Base-by-base conservation (phyloP, 2,329 filamentous ascomycete genomes). In the Didymella pinodella region DNA sequence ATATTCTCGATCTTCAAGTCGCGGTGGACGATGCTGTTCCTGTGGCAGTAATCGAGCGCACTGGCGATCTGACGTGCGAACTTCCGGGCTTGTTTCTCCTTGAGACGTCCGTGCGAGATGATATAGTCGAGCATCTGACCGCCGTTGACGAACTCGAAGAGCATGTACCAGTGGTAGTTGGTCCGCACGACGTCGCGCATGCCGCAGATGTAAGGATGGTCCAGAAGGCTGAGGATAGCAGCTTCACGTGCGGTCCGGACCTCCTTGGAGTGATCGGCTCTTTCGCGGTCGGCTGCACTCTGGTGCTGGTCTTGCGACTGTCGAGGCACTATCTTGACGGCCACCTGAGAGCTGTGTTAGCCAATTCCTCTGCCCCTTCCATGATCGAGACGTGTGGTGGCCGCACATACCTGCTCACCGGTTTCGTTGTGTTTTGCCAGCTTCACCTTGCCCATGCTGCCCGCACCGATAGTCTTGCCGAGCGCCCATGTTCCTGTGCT, bases 41-140 rank as follows among this genome's bases (percentile, higher is more conserved):
- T 88, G 77, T 99, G 95, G 75, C 93, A 97, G 79, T 98, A 99
- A 77, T 99, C 95, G 57, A 99, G 83, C 31, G 95, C 93, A 74
- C 94, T 97, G 32, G 94, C 93, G 66, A 99, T 98, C 80, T 99
- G 95, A 40, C 95, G 90, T 65, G 92, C 96, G 77, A 99, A 99
- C 77, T 98, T 98, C 71, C 95, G 89, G 8, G 95, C 95, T 79
- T 97, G 94, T 79, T 98, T 98, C 81, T 99, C 95, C 83, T 98
- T 98, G 64, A 99, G 83, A 72, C 96, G 91, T 58, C 94, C 95
- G 73, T 99, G 95, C 3, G 93, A 97, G 75, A 99, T 99, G 77
- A 99, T 99, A 79, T 98, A 99, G 81, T 99, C 95, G 62, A 99
- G 88, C 95, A 99, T 98, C 80, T 99, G 95, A 18, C 95, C 95